Evolutionary conservation across 2,329 filamentous ascomycete genomes (phyloP).

Genomic region (Monilinia polystroma): DNA sequence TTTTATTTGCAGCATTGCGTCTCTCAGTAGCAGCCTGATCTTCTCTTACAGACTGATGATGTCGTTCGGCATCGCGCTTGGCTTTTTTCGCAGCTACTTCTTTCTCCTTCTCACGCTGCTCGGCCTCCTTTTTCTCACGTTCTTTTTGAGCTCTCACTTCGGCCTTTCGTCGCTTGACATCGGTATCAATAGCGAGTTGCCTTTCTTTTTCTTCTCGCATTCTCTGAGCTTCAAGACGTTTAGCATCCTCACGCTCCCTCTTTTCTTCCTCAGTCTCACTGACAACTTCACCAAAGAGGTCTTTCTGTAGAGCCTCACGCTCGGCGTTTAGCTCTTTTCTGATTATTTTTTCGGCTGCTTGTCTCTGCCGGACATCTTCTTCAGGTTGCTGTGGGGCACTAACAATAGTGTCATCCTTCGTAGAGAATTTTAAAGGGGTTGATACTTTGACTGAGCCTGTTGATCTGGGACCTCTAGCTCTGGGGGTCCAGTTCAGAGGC

Average conservation of each 20-base stretch:
- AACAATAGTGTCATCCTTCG: background rate
- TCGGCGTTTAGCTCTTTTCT: slow-evolving; percentile 24
- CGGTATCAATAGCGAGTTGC: background rate
- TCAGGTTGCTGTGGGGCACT: background rate
- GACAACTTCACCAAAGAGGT: slow-evolving; percentile 32
- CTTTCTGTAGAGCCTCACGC: slow-evolving; percentile 23
- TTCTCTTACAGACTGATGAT: slow-evolving; percentile 12
- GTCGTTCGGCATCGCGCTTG: slow-evolving; percentile 24
- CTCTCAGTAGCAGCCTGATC: slow-evolving; percentile 15
- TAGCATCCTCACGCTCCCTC: background rate
- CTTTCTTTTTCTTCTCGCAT: background rate
- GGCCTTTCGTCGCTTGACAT: background rate
- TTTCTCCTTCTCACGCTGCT: slow-evolving; percentile 22
- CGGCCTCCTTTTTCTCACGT: slow-evolving; percentile 8
- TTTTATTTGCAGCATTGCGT: slow-evolving; percentile 22
- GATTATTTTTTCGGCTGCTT: slow-evolving; percentile 29
- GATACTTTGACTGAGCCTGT: background rate
- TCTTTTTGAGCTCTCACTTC: slow-evolving; percentile 22
- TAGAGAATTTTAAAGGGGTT: background rate
- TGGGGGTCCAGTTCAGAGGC: background rate
- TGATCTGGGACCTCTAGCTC: background rate
- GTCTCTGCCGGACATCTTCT: slow-evolving; percentile 20
- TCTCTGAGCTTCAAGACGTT: slow-evolving; percentile 13
- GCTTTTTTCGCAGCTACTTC: slow-evolving; percentile 21
- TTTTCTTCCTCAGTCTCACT: slow-evolving; percentile 25